Conservation (phyloP, 2,329 filamentous ascomycete genomes). For the Claviceps pazoutovae region DNA sequence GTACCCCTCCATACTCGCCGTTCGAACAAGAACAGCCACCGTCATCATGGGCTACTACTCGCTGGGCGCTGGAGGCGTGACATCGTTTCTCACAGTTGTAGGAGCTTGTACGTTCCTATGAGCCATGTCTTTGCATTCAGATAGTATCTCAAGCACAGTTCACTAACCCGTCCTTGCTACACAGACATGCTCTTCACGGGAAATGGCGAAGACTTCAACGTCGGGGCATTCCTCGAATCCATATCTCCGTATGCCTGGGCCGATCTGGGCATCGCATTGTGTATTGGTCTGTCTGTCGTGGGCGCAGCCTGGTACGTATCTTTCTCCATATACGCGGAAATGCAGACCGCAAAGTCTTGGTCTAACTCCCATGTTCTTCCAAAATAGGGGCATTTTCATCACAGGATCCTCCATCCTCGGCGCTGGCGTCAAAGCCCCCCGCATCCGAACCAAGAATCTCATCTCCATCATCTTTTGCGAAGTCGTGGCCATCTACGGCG, state of each 20-base stretch:
- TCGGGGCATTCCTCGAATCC: constrained; percentile 87
- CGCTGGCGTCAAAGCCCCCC: constrained; percentile 87
- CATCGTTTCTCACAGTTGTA: constrained; percentile 55
- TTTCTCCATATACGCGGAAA: not conserved
- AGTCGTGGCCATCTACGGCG: constrained; percentile 98
- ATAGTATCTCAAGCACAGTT: not conserved
- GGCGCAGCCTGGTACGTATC: constrained; percentile 81
- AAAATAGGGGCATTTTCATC: constrained; percentile 86
- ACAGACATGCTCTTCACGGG: constrained; percentile 97
- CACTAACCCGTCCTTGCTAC: constrained; percentile 7
- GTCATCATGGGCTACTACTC: constrained; percentile 54
- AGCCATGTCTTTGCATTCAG: not conserved
- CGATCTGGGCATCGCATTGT: constrained; percentile 76
- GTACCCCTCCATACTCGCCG: not conserved
- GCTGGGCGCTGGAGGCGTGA: constrained; percentile 57
- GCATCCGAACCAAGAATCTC: constrained; percentile 97
- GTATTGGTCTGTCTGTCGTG: constrained; percentile 90
- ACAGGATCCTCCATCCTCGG: constrained; percentile 96
- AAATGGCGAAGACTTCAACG: constrained; percentile 91
- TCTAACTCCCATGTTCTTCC: not conserved
- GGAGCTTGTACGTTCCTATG: constrained; percentile 54
- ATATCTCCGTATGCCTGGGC: constrained; percentile 94
- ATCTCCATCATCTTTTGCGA: constrained; percentile 99
- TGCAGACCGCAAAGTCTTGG: not conserved
- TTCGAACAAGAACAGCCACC: not conserved